Evolutionary conservation across 2,329 filamentous ascomycete species (phyloP).

Genomic region (Pestalotiopsis sp.): DNA sequence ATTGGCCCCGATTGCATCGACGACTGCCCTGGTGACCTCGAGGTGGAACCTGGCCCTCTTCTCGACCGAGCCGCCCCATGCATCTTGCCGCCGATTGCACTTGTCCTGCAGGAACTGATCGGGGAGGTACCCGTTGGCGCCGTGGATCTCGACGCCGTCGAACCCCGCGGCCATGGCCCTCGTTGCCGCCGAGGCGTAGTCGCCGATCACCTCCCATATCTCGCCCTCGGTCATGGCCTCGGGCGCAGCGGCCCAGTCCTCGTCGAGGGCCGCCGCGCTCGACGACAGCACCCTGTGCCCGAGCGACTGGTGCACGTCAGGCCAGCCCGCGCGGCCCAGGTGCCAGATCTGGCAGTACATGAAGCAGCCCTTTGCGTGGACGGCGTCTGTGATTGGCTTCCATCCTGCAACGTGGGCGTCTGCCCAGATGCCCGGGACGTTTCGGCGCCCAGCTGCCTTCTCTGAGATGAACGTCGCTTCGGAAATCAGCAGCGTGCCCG

Average conservation of each 20-base stretch:
- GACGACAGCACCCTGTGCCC: constrained; percentile 50
- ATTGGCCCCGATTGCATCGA: constrained; percentile 52
- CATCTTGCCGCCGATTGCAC: constrained; percentile 56
- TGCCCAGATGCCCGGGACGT: constrained; percentile 56
- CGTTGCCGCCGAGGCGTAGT: constrained; percentile 57
- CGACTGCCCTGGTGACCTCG: constrained; percentile 55
- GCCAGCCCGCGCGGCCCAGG: constrained; percentile 54
- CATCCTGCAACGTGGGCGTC: constrained; percentile 53
- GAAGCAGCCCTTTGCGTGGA: constrained; percentile 58
- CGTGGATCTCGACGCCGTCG: constrained; percentile 60
- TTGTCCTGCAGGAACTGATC: constrained; percentile 60
- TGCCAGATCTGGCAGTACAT: constrained; percentile 69
- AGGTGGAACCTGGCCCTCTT: constrained; percentile 55
- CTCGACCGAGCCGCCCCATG: constrained; percentile 57
- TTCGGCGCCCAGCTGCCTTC: constrained; percentile 43
- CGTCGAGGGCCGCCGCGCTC: constrained; percentile 43
- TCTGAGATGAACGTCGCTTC: constrained; percentile 57
- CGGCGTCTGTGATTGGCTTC: constrained; percentile 56
- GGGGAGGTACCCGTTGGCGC: constrained; percentile 52
- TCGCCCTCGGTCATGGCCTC: constrained; percentile 67
- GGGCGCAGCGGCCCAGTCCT: constrained; percentile 50
- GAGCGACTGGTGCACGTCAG: constrained; percentile 35
- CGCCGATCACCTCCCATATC: constrained; percentile 63
- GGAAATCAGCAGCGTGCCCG: constrained; percentile 52
- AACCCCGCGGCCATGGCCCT: constrained; percentile 65